phyloP scores from a whole-genome alignment of 2,329 filamentous ascomycete species.

The Magnaporthiopsis incrustans region DNA sequence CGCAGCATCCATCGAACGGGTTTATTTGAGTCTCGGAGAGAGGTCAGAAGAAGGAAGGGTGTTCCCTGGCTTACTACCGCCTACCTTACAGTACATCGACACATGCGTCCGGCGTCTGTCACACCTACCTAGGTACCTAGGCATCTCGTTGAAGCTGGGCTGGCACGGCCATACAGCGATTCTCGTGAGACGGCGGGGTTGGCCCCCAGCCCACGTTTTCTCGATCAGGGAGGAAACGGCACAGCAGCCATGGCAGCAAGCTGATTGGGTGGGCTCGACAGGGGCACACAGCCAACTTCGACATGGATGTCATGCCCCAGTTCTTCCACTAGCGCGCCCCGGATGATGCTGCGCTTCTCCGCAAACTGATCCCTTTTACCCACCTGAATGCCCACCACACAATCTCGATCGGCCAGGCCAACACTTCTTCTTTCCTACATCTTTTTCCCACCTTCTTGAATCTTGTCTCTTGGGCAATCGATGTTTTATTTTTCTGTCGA shows the following conservation, averaged over 20 bases:
- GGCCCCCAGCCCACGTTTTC: too few species aligned
- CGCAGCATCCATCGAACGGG: not conserved
- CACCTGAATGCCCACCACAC: not conserved
- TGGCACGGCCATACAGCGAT: too few species aligned
- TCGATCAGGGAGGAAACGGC: too few species aligned
- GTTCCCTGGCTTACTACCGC: not conserved
- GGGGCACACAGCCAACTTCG: too few species aligned
- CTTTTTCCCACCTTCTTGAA: not conserved
- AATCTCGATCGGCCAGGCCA: not conserved
- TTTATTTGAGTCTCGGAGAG: not conserved
- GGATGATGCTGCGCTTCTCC: slow-evolving; percentile 3
- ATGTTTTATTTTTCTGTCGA: not conserved
- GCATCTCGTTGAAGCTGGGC: too few species aligned
- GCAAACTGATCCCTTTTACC: slow-evolving; percentile 5
- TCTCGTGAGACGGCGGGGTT: not conserved
- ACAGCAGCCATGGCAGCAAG: not conserved
- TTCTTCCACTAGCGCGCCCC: not conserved
- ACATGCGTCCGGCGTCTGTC: not conserved
- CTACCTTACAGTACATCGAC: too few species aligned
- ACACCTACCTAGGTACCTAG: not conserved
- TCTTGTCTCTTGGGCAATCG: not conserved
- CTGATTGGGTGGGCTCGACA: not conserved
- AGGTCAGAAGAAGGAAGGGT: not conserved
- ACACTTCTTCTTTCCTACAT: not conserved
- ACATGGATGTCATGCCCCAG: not conserved